Conservation (phyloP, 768 basidiomycete species). For the Boletus tomentosulus region DNA sequence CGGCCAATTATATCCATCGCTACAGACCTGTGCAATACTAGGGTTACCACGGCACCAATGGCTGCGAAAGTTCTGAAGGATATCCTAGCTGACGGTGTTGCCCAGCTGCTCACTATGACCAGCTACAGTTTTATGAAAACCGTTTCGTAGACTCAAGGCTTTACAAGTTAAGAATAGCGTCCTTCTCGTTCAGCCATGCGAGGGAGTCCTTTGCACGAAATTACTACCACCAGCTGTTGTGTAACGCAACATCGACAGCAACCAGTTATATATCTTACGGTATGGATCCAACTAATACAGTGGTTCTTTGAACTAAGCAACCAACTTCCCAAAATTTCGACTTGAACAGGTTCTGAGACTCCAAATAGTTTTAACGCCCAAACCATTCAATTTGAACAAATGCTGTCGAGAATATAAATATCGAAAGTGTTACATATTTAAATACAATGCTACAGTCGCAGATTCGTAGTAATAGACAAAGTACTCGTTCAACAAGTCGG, state of each 20-base stretch:
- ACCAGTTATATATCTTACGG: too few species aligned
- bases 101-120: neutral
- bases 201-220: neutral
- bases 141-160: neutral
- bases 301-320: neutral
- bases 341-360: neutral
- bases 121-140: neutral
- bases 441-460: constrained; percentile 4
- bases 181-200: neutral
- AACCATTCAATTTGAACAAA: neutral
- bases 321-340: too few species aligned
- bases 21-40: neutral
- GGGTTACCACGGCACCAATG: neutral
- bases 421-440: neutral
- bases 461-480: neutral
- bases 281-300: too few species aligned
- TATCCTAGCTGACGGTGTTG: neutral
- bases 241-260: too few species aligned
- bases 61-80: too few species aligned
- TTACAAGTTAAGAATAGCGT: neutral
- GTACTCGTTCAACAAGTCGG: neutral
- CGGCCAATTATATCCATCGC: too few species aligned
- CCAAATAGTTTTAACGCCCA: neutral
- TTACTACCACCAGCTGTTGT: too few species aligned
- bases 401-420: neutral